Evolutionary conservation across 768 basidiomycete genomes (phyloP), one percentile per base, ranked within the genome.

Genomic region (Suillus variegatus): DNA sequence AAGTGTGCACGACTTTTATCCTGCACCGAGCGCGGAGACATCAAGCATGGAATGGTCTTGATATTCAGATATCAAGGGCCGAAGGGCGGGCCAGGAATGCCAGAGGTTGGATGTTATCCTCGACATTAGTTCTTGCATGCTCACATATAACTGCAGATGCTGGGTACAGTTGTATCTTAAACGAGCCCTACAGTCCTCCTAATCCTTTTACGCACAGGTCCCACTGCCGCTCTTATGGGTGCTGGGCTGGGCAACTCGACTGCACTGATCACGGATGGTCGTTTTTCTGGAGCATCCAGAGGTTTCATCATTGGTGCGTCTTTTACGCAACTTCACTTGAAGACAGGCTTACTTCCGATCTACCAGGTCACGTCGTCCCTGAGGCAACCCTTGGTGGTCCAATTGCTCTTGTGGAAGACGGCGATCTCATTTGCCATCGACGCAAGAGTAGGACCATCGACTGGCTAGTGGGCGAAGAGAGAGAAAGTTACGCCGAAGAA

Each of bases 31-130:
- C 84, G 81, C 3, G 90, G 92, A 14, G 88, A 93, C 71, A 88
- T 95, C 72, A 91, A 84, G 68, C 78, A 87, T 3, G 93, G 94
- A 0, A 89, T 80, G 74, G 87, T 92, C 47, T 80, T 94, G 65
- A 88, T 95, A 54, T 90, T 95, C 81, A 85, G 94, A 65, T 95
- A 95, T 75, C 91, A 92, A 78, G 94, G 94, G 14, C 93, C 94
- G 1, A 94, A 92, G 74, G 93, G 94, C 35, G 94, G 86, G n/a
- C 94, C 93, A 35, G 94, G 94, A 28, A 94, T 94, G 93, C 94
- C 94, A 10, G 93, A 95, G 80, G 86, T 86, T 63, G 44, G 73
- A 60, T 18, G 13, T 52, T 60, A 60, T 35, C 22, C 52, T 22
- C 13, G 16, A 38, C n/a, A 28, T 63, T 55, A 54, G 38, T 38